Percentiles rank a stretch among this genome's conserved stretches.
Evolutionary conservation across 768 basidiomycete species (phyloP).

Genomic region (Rhodotorula graminis): DNA sequence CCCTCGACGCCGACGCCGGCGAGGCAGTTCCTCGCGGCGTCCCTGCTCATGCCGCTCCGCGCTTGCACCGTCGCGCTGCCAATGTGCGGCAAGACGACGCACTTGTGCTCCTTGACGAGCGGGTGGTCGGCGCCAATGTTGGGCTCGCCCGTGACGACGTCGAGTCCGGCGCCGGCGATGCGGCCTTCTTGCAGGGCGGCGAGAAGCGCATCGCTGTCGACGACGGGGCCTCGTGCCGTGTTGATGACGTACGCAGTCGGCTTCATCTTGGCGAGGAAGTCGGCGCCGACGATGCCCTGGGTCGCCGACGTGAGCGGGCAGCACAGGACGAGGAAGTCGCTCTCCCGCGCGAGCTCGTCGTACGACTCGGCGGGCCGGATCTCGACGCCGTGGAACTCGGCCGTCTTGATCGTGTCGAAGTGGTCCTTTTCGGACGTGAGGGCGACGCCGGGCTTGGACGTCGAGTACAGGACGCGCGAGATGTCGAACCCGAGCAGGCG

Average conservation of each 20-base stretch:
- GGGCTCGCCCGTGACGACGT: slow-evolving; percentile 59
- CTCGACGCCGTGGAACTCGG: slow-evolving; percentile 21
- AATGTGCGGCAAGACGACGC: slow-evolving; percentile 77
- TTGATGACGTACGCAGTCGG: slow-evolving; percentile 74
- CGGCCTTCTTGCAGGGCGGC: slow-evolving; percentile 67
- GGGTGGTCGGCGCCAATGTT: slow-evolving; percentile 67
- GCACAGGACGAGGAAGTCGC: slow-evolving; percentile 80
- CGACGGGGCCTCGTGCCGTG: slow-evolving; percentile 73
- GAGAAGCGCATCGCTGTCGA: slow-evolving; percentile 84
- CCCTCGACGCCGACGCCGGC: slow-evolving; percentile 26
- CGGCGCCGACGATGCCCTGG: slow-evolving; percentile 64
- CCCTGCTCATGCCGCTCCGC: slow-evolving; percentile 23
- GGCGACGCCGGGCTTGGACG: slow-evolving; percentile 49
- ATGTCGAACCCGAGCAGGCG: slow-evolving; percentile 79
- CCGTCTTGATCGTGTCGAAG: slow-evolving; percentile 12
- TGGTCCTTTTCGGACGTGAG: slow-evolving; percentile 28
- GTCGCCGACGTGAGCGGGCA: slow-evolving; percentile 55
- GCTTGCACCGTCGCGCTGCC: slow-evolving; percentile 85
- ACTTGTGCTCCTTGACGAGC: slow-evolving; percentile 64
- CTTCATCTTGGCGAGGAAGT: slow-evolving; percentile 80
- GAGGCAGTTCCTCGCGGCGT: slow-evolving; percentile 20
- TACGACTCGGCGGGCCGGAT: slow-evolving; percentile 44
- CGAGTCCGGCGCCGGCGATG: slow-evolving; percentile 89
- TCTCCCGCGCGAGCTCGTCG: slow-evolving; percentile 66
- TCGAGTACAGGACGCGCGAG: slow-evolving; percentile 65